A percentile compares a stretch with the other conserved stretches of the same genome.
Evolutionary conservation across 1,284 basidiomycete species (phyloP).

Genomic region (Apiotrichum mycotoxinovorans): DNA sequence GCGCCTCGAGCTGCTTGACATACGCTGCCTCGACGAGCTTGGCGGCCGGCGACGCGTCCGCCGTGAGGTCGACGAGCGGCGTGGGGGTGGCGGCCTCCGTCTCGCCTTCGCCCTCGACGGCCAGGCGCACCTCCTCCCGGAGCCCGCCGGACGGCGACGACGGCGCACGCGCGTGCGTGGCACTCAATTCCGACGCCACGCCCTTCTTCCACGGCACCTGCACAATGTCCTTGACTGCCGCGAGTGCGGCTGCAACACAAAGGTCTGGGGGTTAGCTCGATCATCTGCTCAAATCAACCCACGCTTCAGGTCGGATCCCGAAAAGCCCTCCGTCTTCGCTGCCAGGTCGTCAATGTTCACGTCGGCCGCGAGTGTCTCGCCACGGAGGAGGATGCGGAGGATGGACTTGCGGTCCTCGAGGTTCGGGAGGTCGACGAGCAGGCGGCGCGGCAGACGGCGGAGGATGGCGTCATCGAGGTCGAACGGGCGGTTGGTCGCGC

Average conservation of each 20-base stretch:
- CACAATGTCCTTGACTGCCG: conserved; percentile 79
- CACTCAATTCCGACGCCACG: neutral
- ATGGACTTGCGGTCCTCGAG: conserved; percentile 78
- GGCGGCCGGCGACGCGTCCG: conserved; percentile 7
- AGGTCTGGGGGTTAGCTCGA: conserved; percentile 58
- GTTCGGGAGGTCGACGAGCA: conserved; percentile 80
- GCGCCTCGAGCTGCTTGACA: conserved; percentile 12
- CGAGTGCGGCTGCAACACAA: conserved; percentile 81
- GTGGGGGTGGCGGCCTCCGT: neutral
- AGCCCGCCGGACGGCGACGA: neutral
- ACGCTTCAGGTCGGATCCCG: conserved; percentile 92
- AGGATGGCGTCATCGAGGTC: conserved; percentile 58
- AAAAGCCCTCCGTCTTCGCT: conserved; percentile 75
- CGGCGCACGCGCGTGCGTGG: neutral
- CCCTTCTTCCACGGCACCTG: conserved; percentile 64
- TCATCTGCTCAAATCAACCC: conserved; percentile 47
- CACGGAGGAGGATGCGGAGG: conserved; percentile 71
- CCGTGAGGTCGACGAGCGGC: conserved; percentile 1
- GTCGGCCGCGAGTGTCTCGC: conserved; percentile 67
- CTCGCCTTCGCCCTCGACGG: conserved; percentile 5
- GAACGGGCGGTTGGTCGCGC: conserved; percentile 76
- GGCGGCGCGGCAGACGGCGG: conserved; percentile 72
- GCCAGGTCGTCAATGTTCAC: conserved; percentile 65
- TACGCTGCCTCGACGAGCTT: conserved; percentile 17
- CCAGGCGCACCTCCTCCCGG: conserved; percentile 10